Evolutionary conservation across 257 asterid species (phyloP), one percentile per base, ranked within the genome.

Genomic region (Fraxinus pennsylvanica): DNA sequence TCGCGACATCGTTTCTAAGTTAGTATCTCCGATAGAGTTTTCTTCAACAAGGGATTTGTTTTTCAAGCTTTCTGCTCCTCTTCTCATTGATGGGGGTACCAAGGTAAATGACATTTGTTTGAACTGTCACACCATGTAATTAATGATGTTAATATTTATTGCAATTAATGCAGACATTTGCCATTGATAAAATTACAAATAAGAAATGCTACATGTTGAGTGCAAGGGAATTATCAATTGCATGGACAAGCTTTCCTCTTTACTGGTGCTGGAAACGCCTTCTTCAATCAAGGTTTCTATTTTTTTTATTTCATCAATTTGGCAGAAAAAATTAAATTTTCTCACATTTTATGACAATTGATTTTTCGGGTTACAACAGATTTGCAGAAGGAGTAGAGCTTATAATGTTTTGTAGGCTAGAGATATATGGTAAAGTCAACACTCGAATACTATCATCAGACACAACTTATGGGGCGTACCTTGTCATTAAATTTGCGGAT

Each of bases 381-480:
- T 86, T 86, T 32, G 43, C 70, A 0, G 85, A 84, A 84, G 76
- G 79, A 0, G 88, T 59, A 1, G 88, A 87, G 81, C 87, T 87
- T 0, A 66, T 87, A 59, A 80, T 84, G 90, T 82, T 85, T 14
- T 70, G 85, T 33, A 91, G 94, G 93, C 79, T 92, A 61, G 93
- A 91, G 47, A 83, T 92, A 52, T 76, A 77, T 0, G 96, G 91
- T 4, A 87, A 41, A 29, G 86, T 88, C 21, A 83, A 80, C 65
- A 80, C 87, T 0, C 15, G 76, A 6, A 78, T 85, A 82, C 75
- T 92, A 72, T 92, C 96, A 1, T 85, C 90, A 7, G 71, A 86
- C 73, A 92, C 96, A 71, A 85, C 76, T 25, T 92, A 92, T 4
- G 91, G 81, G 9, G 96, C 89, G 0, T 92, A 91, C 81, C 86